Conservation (phyloP, 2,329 filamentous ascomycete species). For the Fusarium nelsonii region DNA sequence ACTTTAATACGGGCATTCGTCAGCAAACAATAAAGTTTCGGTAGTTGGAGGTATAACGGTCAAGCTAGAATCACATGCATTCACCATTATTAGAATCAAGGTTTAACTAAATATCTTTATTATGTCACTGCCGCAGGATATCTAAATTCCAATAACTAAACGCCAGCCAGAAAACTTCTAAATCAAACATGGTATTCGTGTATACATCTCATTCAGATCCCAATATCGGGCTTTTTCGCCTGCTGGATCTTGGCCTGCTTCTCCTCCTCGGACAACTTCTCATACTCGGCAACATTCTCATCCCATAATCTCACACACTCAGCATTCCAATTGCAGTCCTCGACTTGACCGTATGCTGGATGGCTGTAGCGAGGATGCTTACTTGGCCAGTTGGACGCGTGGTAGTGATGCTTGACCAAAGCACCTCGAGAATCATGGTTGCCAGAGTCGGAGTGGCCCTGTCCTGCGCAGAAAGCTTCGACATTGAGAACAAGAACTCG, state of each 20-base stretch:
- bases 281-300: constrained; percentile 70
- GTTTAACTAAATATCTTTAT: constrained; percentile 2
- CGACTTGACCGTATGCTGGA: constrained; percentile 76
- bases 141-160: constrained; percentile 17
- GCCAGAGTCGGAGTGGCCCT: constrained; percentile 79
- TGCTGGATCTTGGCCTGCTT: constrained; percentile 63
- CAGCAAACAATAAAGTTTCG: background rate
- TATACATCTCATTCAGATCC: background rate
- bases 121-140: constrained; percentile 15
- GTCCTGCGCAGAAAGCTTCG: constrained; percentile 78
- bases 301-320: constrained; percentile 76
- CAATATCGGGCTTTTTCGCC: constrained; percentile 33
- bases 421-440: constrained; percentile 75
- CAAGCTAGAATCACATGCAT: background rate
- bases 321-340: constrained; percentile 76
- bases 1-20: background rate
- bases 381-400: constrained; percentile 78
- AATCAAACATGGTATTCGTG: constrained; percentile 2
- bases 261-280: constrained; percentile 69
- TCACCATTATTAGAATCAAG: background rate
- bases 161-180: constrained; percentile 20
- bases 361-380: constrained; percentile 75
- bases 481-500: constrained; percentile 76
- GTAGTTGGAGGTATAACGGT: background rate
- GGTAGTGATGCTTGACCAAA: constrained; percentile 80